A percentile compares a stretch with the other conserved stretches of the same genome.
These are phyloP conservation scores for Tulasnella sp. DNA, from an alignment of 768 basidiomycete species.

Conservation along the genomic window DNA sequence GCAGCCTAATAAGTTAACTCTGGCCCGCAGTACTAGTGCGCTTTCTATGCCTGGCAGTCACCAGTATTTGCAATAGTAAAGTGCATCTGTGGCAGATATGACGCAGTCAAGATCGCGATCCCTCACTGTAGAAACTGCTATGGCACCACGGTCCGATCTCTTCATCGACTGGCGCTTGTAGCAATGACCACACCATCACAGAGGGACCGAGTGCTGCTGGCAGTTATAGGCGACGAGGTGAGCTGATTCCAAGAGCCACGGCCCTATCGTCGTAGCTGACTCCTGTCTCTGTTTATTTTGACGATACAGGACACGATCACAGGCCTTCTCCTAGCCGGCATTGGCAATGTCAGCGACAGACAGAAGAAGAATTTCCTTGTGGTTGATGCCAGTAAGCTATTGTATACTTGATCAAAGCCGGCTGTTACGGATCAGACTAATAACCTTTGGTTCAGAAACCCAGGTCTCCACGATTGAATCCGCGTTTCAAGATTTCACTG, in stretches of 20 bases:
- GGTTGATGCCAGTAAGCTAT: constrained; percentile 77
- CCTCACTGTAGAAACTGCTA: no score
- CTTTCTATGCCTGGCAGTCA: no score
- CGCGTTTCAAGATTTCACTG: constrained; percentile 88
- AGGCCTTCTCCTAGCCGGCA: constrained; percentile 85
- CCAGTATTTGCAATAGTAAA: no score
- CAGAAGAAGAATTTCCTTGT: constrained; percentile 98
- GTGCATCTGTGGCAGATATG: no score
- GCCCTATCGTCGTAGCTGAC: constrained; percentile 14
- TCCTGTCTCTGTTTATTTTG: neutral
- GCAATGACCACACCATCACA: constrained; percentile 10
- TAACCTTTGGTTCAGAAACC: constrained; percentile 65
- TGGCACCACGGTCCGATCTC: no score
- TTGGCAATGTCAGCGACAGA: constrained; percentile 81
- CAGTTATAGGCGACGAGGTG: constrained; percentile 97
- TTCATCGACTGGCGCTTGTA: no score
- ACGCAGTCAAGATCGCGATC: no score
- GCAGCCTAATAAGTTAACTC: no score
- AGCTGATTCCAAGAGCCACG: constrained; percentile 17
- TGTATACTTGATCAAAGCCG: neutral
- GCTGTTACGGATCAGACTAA: no score
- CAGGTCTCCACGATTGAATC: constrained; percentile 82
- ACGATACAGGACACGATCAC: constrained; percentile 86
- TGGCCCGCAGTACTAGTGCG: no score
- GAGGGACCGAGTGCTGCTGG: constrained; percentile 68